Percentiles rank a stretch among this genome's conserved stretches.
Evolutionary conservation across 2,329 filamentous ascomycete genomes (phyloP).

Genomic region (Cercospora sojina): DNA sequence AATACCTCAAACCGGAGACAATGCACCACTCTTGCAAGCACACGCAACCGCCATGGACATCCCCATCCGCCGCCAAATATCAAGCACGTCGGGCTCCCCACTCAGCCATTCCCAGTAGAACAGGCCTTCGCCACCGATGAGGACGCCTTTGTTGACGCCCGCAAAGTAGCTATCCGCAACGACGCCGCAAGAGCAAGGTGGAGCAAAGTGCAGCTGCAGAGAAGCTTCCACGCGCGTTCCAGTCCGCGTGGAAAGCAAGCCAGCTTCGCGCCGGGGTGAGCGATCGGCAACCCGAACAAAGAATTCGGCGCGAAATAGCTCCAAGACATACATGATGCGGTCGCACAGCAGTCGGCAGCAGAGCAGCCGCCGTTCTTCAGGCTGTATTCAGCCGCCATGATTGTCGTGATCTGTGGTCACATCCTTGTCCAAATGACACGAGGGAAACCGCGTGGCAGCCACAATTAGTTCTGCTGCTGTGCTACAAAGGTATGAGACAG

Average conservation of each 20-base stretch:
- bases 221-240: background rate
- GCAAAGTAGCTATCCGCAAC: background rate
- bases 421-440: background rate
- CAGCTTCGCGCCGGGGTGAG: background rate
- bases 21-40: background rate
- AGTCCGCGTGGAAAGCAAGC: background rate
- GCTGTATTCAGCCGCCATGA: background rate
- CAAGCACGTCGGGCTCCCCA: background rate
- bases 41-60: background rate
- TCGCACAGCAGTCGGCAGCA: background rate
- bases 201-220: background rate
- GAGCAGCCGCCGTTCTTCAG: background rate
- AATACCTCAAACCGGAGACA: background rate
- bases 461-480: background rate
- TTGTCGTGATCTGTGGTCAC: background rate
- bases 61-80: background rate
- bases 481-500: background rate
- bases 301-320: background rate
- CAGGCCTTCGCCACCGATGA: background rate
- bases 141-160: background rate
- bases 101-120: background rate
- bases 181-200: background rate
- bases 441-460: background rate
- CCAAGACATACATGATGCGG: background rate
- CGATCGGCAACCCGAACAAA: background rate